Percentiles rank a stretch among this genome's conserved stretches.
Conservation (phyloP, 73 alveolate genomes). For the Paramecium tetraurelia region DNA sequence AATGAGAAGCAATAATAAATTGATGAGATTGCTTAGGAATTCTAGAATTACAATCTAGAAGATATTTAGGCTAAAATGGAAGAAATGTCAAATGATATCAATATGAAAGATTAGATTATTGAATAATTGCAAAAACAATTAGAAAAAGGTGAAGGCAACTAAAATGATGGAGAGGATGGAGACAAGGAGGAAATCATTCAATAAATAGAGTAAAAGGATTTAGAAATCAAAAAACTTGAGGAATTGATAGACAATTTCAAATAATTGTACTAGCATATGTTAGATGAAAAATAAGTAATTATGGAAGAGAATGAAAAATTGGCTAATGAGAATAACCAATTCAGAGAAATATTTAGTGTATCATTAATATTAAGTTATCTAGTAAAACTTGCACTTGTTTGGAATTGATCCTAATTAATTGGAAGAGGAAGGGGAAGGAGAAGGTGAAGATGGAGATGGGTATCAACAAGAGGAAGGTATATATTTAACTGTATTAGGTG, state of each 20-base stretch:
- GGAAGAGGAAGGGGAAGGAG: slow-evolving; percentile 39
- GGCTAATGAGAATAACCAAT: slow-evolving; percentile 27
- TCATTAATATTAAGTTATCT: neutral
- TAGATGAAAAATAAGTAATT: slow-evolving; percentile 37
- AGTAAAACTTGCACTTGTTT: slow-evolving; percentile 47
- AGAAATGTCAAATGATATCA: slow-evolving; percentile 25
- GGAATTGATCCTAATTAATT: slow-evolving; percentile 45
- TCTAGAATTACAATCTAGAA: slow-evolving; percentile 25
- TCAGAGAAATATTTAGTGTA: slow-evolving; percentile 50
- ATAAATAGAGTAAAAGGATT: slow-evolving; percentile 15
- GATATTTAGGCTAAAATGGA: slow-evolving; percentile 40
- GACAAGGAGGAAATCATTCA: neutral
- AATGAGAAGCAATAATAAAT: slow-evolving; percentile 10
- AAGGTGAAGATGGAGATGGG: slow-evolving; percentile 45
- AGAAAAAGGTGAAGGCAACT: neutral
- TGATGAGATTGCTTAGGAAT: slow-evolving; percentile 43
- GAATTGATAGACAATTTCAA: slow-evolving; percentile 42
- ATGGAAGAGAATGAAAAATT: slow-evolving; percentile 44
- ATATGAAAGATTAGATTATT: slow-evolving; percentile 38
- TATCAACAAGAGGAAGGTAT: slow-evolving; percentile 44
- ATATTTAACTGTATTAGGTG: slow-evolving; percentile 12
- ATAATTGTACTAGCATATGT: slow-evolving; percentile 40
- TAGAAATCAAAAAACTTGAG: slow-evolving; percentile 23
- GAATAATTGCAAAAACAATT: neutral
- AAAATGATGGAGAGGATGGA: neutral